A percentile compares a stretch with the other conserved stretches of the same genome.
Evolutionary conservation across 208 protist genomes (phyloP).

Genomic region (Leishmania martiniquensis): DNA sequence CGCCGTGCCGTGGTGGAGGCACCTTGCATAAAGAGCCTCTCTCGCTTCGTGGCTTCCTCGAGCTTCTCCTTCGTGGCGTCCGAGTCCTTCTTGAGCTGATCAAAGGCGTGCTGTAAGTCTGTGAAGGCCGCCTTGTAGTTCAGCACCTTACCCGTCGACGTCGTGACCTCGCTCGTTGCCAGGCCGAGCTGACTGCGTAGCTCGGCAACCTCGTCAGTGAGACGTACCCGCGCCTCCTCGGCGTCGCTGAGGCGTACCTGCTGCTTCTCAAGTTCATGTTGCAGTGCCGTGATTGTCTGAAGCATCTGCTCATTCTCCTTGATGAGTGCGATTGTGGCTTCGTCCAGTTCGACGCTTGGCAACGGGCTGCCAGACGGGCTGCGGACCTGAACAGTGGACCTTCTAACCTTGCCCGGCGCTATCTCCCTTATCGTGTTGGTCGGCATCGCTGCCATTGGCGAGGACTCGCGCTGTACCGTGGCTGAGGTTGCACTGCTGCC

Average conservation of each 20-base stretch:
- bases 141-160: slow-evolving; percentile 33
- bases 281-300: slow-evolving; percentile 43
- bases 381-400: neutral
- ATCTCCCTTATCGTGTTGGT: slow-evolving; percentile 19
- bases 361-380: slow-evolving; percentile 32
- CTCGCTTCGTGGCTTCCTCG: slow-evolving; percentile 24
- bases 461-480: slow-evolving; percentile 18
- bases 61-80: slow-evolving; percentile 30
- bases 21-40: slow-evolving; percentile 4
- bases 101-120: slow-evolving; percentile 29
- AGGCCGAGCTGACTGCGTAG: slow-evolving; percentile 53
- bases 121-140: slow-evolving; percentile 47
- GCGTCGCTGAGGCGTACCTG: slow-evolving; percentile 24
- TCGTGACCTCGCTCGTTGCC: slow-evolving; percentile 28
- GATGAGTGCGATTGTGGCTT: slow-evolving; percentile 41
- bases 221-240: slow-evolving; percentile 11
- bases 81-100: slow-evolving; percentile 37
- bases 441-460: slow-evolving; percentile 27
- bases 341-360: slow-evolving; percentile 36
- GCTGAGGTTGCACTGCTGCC: neutral
- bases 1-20: slow-evolving; percentile 5
- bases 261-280: slow-evolving; percentile 34
- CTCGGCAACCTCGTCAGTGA: slow-evolving; percentile 38
- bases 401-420: neutral
- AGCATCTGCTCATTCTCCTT: slow-evolving; percentile 73